Conservation (phyloP, 352 stramenopile species). For the Phytophthora pluvialis region DNA sequence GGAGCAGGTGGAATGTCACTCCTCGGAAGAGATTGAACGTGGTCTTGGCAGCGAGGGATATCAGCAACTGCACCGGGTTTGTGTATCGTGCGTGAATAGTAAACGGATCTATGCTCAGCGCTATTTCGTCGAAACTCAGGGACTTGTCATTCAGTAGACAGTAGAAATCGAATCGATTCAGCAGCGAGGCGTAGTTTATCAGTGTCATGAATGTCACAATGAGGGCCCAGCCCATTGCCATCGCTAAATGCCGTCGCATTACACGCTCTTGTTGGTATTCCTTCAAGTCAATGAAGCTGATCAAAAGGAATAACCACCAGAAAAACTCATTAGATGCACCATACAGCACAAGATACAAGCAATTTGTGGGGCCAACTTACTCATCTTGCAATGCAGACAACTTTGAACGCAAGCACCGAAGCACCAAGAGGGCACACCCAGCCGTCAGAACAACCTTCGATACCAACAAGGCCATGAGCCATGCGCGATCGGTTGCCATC, state of each 20-base stretch:
- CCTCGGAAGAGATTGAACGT: constrained; percentile 67
- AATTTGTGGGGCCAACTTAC: constrained; percentile 35
- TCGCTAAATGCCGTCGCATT: constrained; percentile 43
- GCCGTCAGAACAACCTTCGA: constrained; percentile 48
- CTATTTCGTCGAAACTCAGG: constrained; percentile 44
- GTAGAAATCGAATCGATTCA: constrained; percentile 65
- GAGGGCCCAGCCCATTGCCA: constrained; percentile 47
- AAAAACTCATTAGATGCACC: not conserved
- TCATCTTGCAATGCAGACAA: constrained; percentile 70
- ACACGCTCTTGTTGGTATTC: constrained; percentile 68
- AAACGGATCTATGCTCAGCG: constrained; percentile 51
- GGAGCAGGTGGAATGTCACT: constrained; percentile 52
- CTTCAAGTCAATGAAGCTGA: constrained; percentile 71
- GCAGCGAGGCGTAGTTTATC: constrained; percentile 59
- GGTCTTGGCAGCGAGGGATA: constrained; percentile 57
- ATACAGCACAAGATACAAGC: not conserved
- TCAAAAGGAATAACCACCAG: constrained; percentile 12
- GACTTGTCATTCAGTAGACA: constrained; percentile 45
- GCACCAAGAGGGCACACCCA: constrained; percentile 36
- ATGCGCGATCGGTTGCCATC: constrained; percentile 54
- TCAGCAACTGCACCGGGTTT: constrained; percentile 46
- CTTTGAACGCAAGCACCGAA: constrained; percentile 59
- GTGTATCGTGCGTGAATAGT: constrained; percentile 45
- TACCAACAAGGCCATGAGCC: constrained; percentile 48
- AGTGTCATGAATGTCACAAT: constrained; percentile 57